Percentiles rank a stretch among this genome's conserved stretches.
These are phyloP conservation scores for Cryphonectria carpinicola DNA, from an alignment of 2,329 filamentous ascomycete genomes.

Conservation along the genomic window DNA sequence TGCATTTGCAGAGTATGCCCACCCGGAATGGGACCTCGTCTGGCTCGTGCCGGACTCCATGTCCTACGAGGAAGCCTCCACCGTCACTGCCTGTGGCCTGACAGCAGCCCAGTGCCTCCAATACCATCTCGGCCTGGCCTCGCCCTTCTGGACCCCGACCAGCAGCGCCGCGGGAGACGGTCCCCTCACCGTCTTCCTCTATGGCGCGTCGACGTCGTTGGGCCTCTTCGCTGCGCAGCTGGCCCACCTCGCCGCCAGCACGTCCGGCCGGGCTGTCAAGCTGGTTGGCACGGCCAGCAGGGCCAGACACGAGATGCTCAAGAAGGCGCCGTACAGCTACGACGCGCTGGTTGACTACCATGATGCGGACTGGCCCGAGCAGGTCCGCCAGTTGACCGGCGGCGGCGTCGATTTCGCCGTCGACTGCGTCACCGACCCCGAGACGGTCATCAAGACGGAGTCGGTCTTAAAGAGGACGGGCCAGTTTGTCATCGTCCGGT, in stretches of 20 bases:
- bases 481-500: neutral
- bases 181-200: conserved; percentile 34
- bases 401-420: conserved; percentile 39
- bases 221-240: conserved; percentile 40
- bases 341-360: conserved; percentile 44
- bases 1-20: conserved; percentile 48
- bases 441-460: conserved; percentile 8
- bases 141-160: conserved; percentile 36
- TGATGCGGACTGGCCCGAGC: conserved; percentile 38
- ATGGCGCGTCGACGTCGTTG: conserved; percentile 40
- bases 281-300: conserved; percentile 37
- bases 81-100: conserved; percentile 45
- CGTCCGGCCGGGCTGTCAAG: conserved; percentile 28
- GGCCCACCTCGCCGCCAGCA: conserved; percentile 25
- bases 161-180: neutral
- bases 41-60: conserved; percentile 41
- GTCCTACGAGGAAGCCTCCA: conserved; percentile 39
- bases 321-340: conserved; percentile 40
- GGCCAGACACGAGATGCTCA: conserved; percentile 34
- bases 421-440: conserved; percentile 32
- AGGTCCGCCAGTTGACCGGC: conserved; percentile 34
- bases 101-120: conserved; percentile 48
- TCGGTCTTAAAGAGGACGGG: conserved; percentile 1
- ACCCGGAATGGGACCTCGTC: conserved; percentile 40
- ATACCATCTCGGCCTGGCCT: conserved; percentile 40